Base-by-base conservation (phyloP, 1,284 basidiomycete genomes). In the Athelia psychrophila region DNA sequence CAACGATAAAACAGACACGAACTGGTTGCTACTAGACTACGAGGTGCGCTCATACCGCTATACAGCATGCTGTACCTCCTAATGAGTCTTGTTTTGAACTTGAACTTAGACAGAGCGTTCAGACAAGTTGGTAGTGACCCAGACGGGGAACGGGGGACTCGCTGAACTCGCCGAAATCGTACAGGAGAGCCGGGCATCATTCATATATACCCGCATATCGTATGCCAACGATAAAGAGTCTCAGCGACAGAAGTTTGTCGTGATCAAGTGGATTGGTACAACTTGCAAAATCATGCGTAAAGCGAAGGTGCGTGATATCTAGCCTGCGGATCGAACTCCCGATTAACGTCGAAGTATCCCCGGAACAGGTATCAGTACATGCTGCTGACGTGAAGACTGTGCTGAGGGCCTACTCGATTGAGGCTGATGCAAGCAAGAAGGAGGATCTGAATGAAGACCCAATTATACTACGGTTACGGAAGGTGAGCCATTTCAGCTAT, bases 201-300 rank as follows among this genome's bases (percentile, higher is more conserved):
- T 81, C 64, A 93, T 82, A 45, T 95, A 95, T 67, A 88, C 75
- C 47, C 86, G 91, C 60, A 81, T 96, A 57, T 78, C 81, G 59
- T 95, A 91, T 69, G 79, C 89, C 50, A 95, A 94, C 64, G 92
- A 91, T 73, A 89, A 87, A 74, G 88, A 91, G 74, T 87, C 85
- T 45, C 85, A 79, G 69, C 82, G 93, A 56, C 88, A 94, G 76
- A 95, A 95, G 76, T 95, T 95, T 72, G 81, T 92, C 58, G 78
- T 95, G 62, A 80, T 95, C 68, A 83, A 87, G 53, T 95, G 93
- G 93, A 95, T 95, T 69, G 93, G 93, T 38, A 76, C 83, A 35
- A 71, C 78, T 44, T 93, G 91, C 71, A 92, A 91, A 75, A 78
- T 94, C 58, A 94, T 95, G 93, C 81, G 93, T 56, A 89, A 86